Evolutionary conservation across 345 rosid genomes (phyloP), one percentile per base, ranked within the genome.

Genomic region (Conringia planisiliqua): DNA sequence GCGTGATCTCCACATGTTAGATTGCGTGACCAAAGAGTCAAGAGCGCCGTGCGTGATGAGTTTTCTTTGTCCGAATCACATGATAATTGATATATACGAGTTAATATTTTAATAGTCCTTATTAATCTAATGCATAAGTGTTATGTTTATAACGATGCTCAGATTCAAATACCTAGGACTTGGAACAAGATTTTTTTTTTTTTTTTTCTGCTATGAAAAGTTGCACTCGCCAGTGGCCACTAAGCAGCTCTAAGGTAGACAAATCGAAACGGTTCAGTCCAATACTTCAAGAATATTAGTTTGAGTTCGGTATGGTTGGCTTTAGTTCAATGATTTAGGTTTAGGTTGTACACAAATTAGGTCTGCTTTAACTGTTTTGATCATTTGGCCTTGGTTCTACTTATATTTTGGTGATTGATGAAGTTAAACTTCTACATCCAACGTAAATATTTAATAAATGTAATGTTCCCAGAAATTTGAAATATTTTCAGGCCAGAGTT

Each of bases 401-500:
- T 29, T 18, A 11, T 11, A 8, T 57, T 18, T 56, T 4, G 65
- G 22, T 70, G 65, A 4, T 39, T 6, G 2, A 24, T 57, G 43
- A 69, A 22, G 24, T 43, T 65, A 54, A 65, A 66, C 40, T 42
- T 29, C 17, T 52, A 3, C 14, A 30, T 42, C 9, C 2, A 26
- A 32, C 10, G 17, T 26, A 27, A 4, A 10, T 24, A 36, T 16
- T 26, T 58, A 48, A 30, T 40, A 9, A 38, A 43, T 10, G 39
- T 32, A 57, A 74, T 29, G 40, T 33, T 62, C 11, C 35, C 0
- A 40, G 5, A 16, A 68, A 38, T 16, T 10, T 22, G 2, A 44
- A 24, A 55, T 38, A 29, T 74, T 51, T 86, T 87, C 92, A 92
- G 98, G 96, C 84, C 85, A 86, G 35, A 92, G 86, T 71, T 80